Evolutionary conservation across 768 basidiomycete species (phyloP), one percentile per base, ranked within the genome.

Genomic region (Mrakia frigida): DNA sequence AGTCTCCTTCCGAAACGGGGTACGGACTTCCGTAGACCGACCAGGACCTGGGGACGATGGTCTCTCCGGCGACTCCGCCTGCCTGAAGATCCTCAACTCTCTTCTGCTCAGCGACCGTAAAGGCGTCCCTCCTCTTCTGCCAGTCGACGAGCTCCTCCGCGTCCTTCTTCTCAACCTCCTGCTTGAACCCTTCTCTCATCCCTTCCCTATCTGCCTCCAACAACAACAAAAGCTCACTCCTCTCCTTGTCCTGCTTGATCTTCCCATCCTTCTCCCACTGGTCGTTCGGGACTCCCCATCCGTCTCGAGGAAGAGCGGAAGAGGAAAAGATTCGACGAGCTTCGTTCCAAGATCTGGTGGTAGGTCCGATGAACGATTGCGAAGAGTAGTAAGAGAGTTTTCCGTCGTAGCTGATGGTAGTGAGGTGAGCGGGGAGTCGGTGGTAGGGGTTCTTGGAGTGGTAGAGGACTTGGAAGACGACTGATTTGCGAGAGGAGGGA

Each of bases 241-340:
- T 31, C 61, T 37, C 33, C 33, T 63, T n/a, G 33, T 33, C 28
- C 61, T 63, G 31, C 31, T 33, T 10, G 25, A 18, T 10, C 61
- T 37, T n/a, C 6, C 31, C 61, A 16, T 37, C 61, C 31, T 37
- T 63, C 61, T 63, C 61, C 61, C 61, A 63, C 61, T 63, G 14
- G 11, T 63, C 61, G 61, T 63, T 63, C n/a, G 35, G 13, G 21
- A 63, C 61, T 33, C 61, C 61, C 61, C 61, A 63, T 63, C 61
- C 61, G 21, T 63, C 61, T 63, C 61, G 61, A 35, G 31, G 31
- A 14, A 63, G 18, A 10, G 31, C 35, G 1, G 61, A 63, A 0
- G 61, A 63, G 16, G 61, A 63, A 33, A 63, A 63, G 61, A 63
- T 33, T 3, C 31, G 35, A 37, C 61, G 61, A 23, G 61, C 61